A percentile compares a stretch with the other conserved stretches of the same genome.
Conservation (phyloP, 805 yeast genomes). For the Tetrapisispora arboricola region DNA sequence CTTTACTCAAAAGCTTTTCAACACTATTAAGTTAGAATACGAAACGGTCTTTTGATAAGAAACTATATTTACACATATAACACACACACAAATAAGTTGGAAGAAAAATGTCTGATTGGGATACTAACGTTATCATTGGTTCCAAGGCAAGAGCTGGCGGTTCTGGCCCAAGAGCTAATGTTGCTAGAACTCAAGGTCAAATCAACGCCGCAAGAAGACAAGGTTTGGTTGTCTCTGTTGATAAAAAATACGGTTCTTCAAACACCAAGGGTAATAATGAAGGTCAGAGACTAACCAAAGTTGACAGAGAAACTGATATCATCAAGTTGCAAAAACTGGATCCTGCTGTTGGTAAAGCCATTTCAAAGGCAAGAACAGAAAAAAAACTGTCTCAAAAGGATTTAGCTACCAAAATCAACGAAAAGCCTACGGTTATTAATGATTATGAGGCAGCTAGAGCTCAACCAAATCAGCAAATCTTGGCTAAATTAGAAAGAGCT, state of each 20-base stretch:
- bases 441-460: constrained; percentile 98
- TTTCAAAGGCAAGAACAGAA: constrained; percentile 75
- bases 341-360: constrained; percentile 74
- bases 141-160: constrained; percentile 80
- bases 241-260: constrained; percentile 75
- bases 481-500: constrained; percentile 87
- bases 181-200: constrained; percentile 67
- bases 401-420: constrained; percentile 88
- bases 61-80: too few relatives aligned
- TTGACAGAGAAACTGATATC: constrained; percentile 89
- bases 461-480: constrained; percentile 88
- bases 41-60: too few relatives aligned
- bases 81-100: too few relatives aligned
- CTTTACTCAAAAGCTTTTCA: too few relatives aligned
- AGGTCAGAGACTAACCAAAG: constrained; percentile 89
- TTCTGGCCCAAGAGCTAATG: constrained; percentile 76
- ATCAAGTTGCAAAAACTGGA: constrained; percentile 88
- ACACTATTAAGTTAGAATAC: too few relatives aligned
- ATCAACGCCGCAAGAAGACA: constrained; percentile 90
- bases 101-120: constrained; percentile 68
- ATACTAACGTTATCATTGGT: constrained; percentile 80
- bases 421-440: constrained; percentile 88
- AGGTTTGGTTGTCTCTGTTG: constrained; percentile 82
- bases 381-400: constrained; percentile 91
- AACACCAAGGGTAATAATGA: constrained; percentile 64